Evolutionary conservation across 2,329 filamentous ascomycete genomes (phyloP), one percentile per base, ranked within the genome.

Genomic region (Emmonsia crescens): DNA sequence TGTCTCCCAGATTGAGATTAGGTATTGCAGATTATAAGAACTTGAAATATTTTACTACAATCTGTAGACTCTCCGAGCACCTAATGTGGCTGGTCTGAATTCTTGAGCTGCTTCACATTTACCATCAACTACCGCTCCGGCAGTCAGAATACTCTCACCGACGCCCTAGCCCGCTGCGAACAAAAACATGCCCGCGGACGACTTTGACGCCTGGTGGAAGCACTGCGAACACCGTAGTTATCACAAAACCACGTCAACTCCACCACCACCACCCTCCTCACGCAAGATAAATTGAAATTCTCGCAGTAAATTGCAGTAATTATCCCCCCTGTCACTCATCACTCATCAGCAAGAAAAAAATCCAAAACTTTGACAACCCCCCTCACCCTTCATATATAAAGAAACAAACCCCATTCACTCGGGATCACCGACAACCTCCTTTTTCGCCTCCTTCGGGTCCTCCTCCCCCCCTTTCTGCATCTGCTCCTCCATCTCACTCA

Each of bases 401-500:
- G 29, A 36, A 54, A 54, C 49, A n/a, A 3, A 5, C 8, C 46
- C 48, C 5, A 40, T 59, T 71, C 61, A 74, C 64, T 75, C 73
- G 21, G 73, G 73, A 61, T 75, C 72, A 52, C 69, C 69, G 44
- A 69, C 66, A 62, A 71, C 70, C 44, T 71, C 69, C 38, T 57
- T 60, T 46, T 64, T 36, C n/a, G 59, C 59, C 24, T 90, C 86
- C 63, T 96, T 82, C 66, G 91, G 85, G 76, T 89, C 87, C 68
- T 93, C 80, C 71, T 86, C 85, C 73, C 86, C 33, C 12, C 60
- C 69, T 60, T 64, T 68, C 61, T 69, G 74, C 19, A 69, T 81
- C 65, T 83, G 78, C 31, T 82, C 80, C 73, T 91, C 87, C 63
- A 96, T 82, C 66, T 91, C 85, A 76, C 89, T 87, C 68, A 93